A percentile compares a stretch with the other conserved stretches of the same genome.
phyloP scores from a whole-genome alignment of 1,139 yeast species.

The Scheffersomyces segobiensis region DNA sequence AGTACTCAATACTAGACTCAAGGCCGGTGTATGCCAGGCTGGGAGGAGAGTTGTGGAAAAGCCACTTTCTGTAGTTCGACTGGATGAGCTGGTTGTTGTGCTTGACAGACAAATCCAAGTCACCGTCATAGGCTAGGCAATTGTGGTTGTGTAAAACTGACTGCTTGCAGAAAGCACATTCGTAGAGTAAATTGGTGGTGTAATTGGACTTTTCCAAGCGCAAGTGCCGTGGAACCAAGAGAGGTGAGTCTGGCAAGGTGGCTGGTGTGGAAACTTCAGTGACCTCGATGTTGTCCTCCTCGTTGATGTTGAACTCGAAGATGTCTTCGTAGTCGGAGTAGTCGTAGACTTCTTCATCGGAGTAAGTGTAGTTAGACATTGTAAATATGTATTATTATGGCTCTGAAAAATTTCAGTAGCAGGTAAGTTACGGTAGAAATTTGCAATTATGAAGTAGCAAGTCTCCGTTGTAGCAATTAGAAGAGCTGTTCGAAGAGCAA shows the following conservation, averaged over 20 bases:
- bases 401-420: neutral
- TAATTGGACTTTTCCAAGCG: conserved; percentile 6
- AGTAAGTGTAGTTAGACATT: conserved; percentile 1
- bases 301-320: conserved; percentile 15
- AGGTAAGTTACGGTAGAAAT: neutral
- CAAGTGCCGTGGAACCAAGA: conserved; percentile 2
- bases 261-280: conserved; percentile 6
- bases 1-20: neutral
- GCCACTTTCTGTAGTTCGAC: conserved; percentile 24
- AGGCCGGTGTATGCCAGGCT: neutral
- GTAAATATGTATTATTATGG: neutral
- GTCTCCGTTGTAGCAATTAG: neutral
- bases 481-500: neutral
- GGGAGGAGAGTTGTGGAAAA: conserved; percentile 1
- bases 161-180: conserved; percentile 22
- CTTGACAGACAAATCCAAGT: conserved; percentile 9
- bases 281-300: conserved; percentile 10
- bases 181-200: conserved; percentile 16
- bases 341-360: conserved; percentile 1
- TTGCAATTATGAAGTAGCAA: neutral
- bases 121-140: conserved; percentile 11
- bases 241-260: neutral
- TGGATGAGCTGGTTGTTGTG: conserved; percentile 18
- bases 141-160: conserved; percentile 1
- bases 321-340: conserved; percentile 13